These are phyloP conservation scores for Citrullus mucosospermus DNA, from an alignment of 306 rosid genomes.

Conservation along the genomic window DNA sequence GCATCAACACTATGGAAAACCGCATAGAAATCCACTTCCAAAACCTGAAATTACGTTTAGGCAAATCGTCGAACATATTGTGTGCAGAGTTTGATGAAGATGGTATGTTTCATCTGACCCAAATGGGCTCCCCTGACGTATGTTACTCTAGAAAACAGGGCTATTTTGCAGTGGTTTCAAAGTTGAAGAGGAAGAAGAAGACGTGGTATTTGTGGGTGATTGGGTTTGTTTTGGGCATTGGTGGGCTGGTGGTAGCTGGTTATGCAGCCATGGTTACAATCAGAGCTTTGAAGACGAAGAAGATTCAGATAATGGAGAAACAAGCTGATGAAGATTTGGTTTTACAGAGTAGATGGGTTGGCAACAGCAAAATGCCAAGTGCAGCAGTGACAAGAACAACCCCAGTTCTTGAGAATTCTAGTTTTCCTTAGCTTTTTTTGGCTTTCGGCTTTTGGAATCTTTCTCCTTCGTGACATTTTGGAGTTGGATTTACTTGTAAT, in stretches of 20 bases:
- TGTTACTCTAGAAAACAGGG: slow-evolving; percentile 50
- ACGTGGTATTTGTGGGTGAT: slow-evolving; percentile 40
- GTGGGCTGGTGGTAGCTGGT: slow-evolving; percentile 18
- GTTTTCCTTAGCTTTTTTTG: slow-evolving; percentile 13
- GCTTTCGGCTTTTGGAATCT: no score
- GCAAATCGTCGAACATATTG: slow-evolving; percentile 21
- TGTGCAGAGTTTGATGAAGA: slow-evolving; percentile 42
- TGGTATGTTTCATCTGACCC: slow-evolving; percentile 36
- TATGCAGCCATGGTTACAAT: slow-evolving; percentile 32
- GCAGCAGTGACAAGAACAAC: slow-evolving; percentile 67
- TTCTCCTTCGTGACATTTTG: no score
- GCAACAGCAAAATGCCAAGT: slow-evolving; percentile 59
- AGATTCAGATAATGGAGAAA: slow-evolving; percentile 54
- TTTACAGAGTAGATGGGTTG: slow-evolving; percentile 64
- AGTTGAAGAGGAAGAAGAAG: slow-evolving; percentile 20
- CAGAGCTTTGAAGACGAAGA: slow-evolving; percentile 34
- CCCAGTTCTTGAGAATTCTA: slow-evolving; percentile 47
- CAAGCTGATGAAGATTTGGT: slow-evolving; percentile 56
- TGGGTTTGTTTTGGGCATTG: slow-evolving; percentile 40
- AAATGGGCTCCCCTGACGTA: slow-evolving; percentile 30
- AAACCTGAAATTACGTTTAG: slow-evolving; percentile 10
- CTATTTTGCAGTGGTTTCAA: slow-evolving; percentile 49
- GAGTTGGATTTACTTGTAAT: no score
- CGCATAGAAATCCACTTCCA: slow-evolving; percentile 47
- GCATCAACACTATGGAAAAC: slow-evolving; percentile 40